Evolutionary conservation across 495 filamentous ascomycete genomes (phyloP), one percentile per base, ranked within the genome.

Genomic region (Amniculicola lignicola): DNA sequence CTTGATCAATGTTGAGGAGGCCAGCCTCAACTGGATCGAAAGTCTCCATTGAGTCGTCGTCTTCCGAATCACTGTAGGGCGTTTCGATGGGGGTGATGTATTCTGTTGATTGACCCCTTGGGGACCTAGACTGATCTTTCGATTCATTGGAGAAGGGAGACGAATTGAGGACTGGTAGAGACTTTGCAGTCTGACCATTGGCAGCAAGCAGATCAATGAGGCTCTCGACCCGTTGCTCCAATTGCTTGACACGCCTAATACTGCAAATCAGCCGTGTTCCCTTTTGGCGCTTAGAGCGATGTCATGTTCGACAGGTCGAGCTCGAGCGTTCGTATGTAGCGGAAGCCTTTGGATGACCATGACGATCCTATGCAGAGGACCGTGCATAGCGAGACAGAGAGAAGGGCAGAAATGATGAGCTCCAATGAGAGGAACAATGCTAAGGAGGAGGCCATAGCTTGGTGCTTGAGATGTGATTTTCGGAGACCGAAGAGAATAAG

Each of bases 151-250:
- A 9, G n/a, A n/a, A n/a, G 7, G 29, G 9, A 7, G 29, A 33
- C 29, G 29, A 9, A 6, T 9, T 9, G 10, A 19, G 9, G 6
- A 19, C 9, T 6, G 37, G 6, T 12, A 40, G 7, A 10, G 37
- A 40, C 7, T 14, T 23, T 4, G 33, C 11, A 9, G 29, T 4
- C 16, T 59, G 45, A 4, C 39, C 41, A 39, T 52, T 52, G 33
- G 47, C 16, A 2, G 37, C 22, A 5, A 59, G 11, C 15, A 59
- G 10, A 11, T 44, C 39, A 25, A 59, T 53, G 10, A 59, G 39
- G 18, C 27, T 52, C 19, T 51, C 55, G 2, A 59, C 48, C 16
- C 55, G 55, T 47, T 59, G 46, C 40, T 59, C 55, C 14, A 59
- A 27, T 27, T 45, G 39, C 25, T 59, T 51, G 9, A 59, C 55